Conservation (phyloP, 176 grass and related monocot genomes). For the Phyllostachys edulis region DNA sequence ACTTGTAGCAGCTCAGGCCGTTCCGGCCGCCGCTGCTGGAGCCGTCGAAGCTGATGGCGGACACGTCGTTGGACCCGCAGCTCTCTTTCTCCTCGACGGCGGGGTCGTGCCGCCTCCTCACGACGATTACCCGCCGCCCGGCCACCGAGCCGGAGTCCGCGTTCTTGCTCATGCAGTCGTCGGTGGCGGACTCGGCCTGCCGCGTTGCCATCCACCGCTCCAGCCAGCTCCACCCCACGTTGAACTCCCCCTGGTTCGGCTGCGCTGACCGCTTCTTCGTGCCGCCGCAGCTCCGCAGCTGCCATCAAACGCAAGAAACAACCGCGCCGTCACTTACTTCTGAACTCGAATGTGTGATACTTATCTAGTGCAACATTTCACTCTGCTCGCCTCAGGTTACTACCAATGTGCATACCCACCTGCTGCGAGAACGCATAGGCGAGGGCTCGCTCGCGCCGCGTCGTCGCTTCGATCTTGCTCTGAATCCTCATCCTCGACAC, state of each 20-base stretch:
- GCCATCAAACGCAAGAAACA: not conserved
- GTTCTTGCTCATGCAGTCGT: conserved; percentile 68
- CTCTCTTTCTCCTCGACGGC: conserved; percentile 85
- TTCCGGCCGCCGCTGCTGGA: conserved; percentile 44
- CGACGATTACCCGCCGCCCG: conserved; percentile 45
- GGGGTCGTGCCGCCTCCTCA: conserved; percentile 57
- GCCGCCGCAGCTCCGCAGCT: conserved; percentile 64
- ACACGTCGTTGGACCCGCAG: conserved; percentile 93
- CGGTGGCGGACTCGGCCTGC: conserved; percentile 41
- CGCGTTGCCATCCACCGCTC: conserved; percentile 98
- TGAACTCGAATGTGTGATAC: not conserved
- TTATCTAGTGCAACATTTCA: not conserved
- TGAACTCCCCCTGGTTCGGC: conserved; percentile 51
- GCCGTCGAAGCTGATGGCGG: conserved; percentile 74
- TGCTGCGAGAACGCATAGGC: conserved; percentile 98
- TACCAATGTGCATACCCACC: conserved; percentile 19
- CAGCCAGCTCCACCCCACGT: conserved; percentile 96
- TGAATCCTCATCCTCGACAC: conserved; percentile 70
- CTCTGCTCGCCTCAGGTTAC: not conserved
- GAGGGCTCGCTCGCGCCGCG: conserved; percentile 77
- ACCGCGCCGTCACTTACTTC: not conserved
- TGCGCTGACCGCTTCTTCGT: conserved; percentile 61
- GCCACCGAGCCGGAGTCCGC: conserved; percentile 32
- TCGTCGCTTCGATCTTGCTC: conserved; percentile 83
- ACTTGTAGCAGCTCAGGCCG: conserved; percentile 45